Base-by-base conservation (phyloP, 2,329 filamentous ascomycete genomes). In the Fusarium sororula region DNA sequence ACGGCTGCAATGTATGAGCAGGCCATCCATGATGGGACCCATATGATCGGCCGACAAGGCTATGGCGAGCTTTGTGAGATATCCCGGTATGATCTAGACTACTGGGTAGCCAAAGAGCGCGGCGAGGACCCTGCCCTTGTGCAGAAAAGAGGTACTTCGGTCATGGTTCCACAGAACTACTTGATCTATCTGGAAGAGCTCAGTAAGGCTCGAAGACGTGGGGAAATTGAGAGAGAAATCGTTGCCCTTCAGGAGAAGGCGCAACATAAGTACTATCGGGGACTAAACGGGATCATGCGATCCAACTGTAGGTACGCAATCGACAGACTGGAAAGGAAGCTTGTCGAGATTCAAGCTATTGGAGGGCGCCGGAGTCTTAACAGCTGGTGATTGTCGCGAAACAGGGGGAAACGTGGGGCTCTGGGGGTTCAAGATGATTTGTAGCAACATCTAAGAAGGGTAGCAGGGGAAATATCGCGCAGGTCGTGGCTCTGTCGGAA, bases 111-210 rank as follows among this genome's bases (percentile, higher is more conserved):
- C 0, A 28, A 39, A 5, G 51, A 38, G 14, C 24, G 51, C 5
- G 51, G 51, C 0, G 26, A 39, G 18, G 2, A 39, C 14, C 14
- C 24, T 7, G 2, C 5, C 26, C 5, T 20, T 11, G 7, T 28
- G 2, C 10, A 39, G 24, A n/a, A 5, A 6, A 6, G 6, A 0
- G 3, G 8, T 2, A n/a, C 6, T 10, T 6, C 6, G 12, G 20
- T 55, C 20, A 41, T 18, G 35, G 35, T 55, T 11, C 51, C 51
- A 1, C 26, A 26, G 26, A 26, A 26, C 26, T 39, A 39, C 3
- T 2, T 55, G 0, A 18, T 17, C 24, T 55, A 55, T 7, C 5
- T 55, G 10, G n/a, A 39, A 15, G 35, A 28, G 7, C 22, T 39
- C 2, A 10, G 9, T 3, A 55, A 55, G 35, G 51, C 24, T 1